phyloP scores from a whole-genome alignment of 2,329 filamentous ascomycete species.

The Cladosporium sp. region DNA sequence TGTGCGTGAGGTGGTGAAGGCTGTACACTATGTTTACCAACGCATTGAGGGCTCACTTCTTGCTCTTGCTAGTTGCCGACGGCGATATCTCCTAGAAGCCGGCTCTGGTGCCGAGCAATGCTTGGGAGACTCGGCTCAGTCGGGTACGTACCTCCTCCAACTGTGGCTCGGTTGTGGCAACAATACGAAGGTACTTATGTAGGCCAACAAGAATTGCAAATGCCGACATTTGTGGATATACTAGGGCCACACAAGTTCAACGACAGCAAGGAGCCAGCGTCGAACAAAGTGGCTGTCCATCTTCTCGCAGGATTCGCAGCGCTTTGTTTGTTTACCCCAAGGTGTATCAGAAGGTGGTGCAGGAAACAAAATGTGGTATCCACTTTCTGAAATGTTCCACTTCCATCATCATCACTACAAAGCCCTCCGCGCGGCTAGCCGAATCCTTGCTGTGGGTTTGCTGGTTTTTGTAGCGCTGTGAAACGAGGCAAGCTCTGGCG shows the following conservation, averaged over 20 bases:
- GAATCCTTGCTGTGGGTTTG: not conserved
- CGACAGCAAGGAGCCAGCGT: not conserved
- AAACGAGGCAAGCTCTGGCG: constrained; percentile 17
- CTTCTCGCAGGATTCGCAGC: not conserved
- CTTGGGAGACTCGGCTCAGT: constrained; percentile 6
- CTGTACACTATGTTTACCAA: not conserved
- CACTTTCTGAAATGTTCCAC: not conserved
- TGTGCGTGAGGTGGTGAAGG: not conserved
- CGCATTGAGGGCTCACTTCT: no score
- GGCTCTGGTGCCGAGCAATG: constrained; percentile 7
- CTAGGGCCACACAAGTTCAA: not conserved
- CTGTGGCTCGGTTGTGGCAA: not conserved
- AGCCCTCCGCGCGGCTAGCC: constrained; percentile 9
- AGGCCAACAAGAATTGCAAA: not conserved
- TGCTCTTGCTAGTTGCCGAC: not conserved
- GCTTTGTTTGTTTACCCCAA: constrained; percentile 15
- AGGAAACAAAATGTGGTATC: not conserved
- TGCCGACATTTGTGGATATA: constrained; percentile 2
- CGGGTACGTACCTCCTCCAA: constrained; percentile 1
- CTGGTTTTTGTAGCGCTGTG: constrained; percentile 12
- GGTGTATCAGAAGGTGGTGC: not conserved
- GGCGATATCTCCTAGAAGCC: constrained; percentile 8
- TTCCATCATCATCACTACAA: not conserved
- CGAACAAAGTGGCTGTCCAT: not conserved
- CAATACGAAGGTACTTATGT: not conserved